A percentile compares a stretch with the other conserved stretches of the same genome.
Evolutionary conservation across 1,139 yeast species (phyloP).

Genomic region (Zygoascus sp.): DNA sequence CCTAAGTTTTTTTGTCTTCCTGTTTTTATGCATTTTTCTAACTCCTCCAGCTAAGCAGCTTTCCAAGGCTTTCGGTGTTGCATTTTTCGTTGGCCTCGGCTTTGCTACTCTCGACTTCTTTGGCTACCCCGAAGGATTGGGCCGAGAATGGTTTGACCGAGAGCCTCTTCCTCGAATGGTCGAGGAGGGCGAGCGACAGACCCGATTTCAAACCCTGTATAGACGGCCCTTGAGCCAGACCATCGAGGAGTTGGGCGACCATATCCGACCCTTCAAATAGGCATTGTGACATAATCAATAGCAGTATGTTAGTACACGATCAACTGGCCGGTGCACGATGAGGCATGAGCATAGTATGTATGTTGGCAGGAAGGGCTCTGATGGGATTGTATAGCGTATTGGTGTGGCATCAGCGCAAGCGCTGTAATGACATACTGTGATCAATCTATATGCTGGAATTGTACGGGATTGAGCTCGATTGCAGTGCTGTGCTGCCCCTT

Average conservation of each 20-base stretch:
- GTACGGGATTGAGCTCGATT: too few species aligned
- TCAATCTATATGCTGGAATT: too few species aligned
- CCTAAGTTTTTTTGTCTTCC: too few species aligned
- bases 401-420: too few species aligned
- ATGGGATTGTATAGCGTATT: too few species aligned
- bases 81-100: slow-evolving; percentile 37
- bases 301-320: too few species aligned
- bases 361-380: too few species aligned
- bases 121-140: slow-evolving; percentile 41
- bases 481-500: too few species aligned
- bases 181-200: slow-evolving; percentile 51
- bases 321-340: too few species aligned
- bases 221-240: slow-evolving; percentile 83
- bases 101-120: slow-evolving; percentile 44
- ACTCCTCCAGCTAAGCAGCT: slow-evolving; percentile 9
- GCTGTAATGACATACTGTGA: too few species aligned
- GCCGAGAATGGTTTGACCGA: slow-evolving; percentile 33
- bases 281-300: not conserved
- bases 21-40: not conserved
- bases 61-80: slow-evolving; percentile 45
- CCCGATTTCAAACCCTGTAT: slow-evolving; percentile 77
- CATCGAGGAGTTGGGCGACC: slow-evolving; percentile 62
- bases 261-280: slow-evolving; percentile 24
- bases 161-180: slow-evolving; percentile 24
- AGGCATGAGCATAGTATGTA: too few species aligned